Evolutionary conservation across 2,329 filamentous ascomycete species (phyloP), one percentile per base, ranked within the genome.

Genomic region (Hymenoscyphus fructigenus): DNA sequence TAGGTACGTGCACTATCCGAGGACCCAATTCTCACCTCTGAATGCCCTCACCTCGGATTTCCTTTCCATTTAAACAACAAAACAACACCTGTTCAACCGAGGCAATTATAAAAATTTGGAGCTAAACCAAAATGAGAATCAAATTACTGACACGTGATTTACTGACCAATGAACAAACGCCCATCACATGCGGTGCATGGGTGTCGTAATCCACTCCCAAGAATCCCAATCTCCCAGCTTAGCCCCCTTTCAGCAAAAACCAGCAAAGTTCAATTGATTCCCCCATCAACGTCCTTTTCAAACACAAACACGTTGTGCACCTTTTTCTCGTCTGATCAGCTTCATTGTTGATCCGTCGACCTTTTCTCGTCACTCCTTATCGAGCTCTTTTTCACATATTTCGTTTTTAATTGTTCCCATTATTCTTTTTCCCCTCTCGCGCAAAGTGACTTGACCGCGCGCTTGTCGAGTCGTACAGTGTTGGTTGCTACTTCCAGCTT

Each of bases 311-410:
- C 47, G 20, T 53, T 53, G 47, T 53, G 47, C 47, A 26, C 12
- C 20, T 53, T 23, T 26, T 50, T 23, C 20, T 56, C 47, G 60
- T 61, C 60, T 38, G 29, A 61, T 57, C 60, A 55, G 32, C 68
- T 67, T 69, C 57, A 57, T 66, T 68, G 62, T 66, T 65, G 61
- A 56, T 61, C 58, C 55, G 60, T 65, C 66, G 64, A 60, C 63
- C 61, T 64, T 47, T 73, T 75, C 70, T 71, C 67, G 79, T 81
- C 79, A 74, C 77, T 82, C 79, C 76, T 81, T 81, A 72, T 63
- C 66, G 62, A 64, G 61, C 29, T 62, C 64, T 64, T 68, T 47
- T 62, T 66, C 59, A 58, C 23, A 29, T 23, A 60, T 20, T 66
- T 61, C 50, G 32, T 62, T 65, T 66, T 61, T 63, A 63, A 65